Conservation (phyloP, 164 flowering plant species). For the Sextonia rubra region DNA sequence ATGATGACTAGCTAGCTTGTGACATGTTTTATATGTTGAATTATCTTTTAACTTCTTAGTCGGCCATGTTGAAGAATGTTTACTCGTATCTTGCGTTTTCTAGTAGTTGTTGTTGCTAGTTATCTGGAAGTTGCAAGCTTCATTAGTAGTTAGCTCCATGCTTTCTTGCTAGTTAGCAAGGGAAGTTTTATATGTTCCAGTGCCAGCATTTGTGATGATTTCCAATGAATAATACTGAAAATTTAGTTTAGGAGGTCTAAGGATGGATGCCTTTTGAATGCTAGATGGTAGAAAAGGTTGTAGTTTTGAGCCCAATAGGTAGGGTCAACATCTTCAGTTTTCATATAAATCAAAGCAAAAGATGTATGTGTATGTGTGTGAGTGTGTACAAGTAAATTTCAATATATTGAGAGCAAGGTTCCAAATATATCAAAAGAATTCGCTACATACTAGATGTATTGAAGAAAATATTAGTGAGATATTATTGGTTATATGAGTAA, state of each 20-base stretch:
- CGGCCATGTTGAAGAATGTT: too few species aligned
- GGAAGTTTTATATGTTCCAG: neutral
- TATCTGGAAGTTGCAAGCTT: neutral
- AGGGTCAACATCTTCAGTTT: neutral
- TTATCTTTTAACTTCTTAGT: too few species aligned
- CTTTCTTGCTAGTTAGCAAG: too few species aligned
- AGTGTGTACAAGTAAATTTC: neutral
- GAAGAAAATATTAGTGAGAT: neutral
- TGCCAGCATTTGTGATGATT: neutral
- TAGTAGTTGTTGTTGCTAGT: neutral
- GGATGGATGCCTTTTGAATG: too few species aligned
- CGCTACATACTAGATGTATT: neutral
- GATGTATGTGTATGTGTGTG: too few species aligned
- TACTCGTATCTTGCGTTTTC: too few species aligned
- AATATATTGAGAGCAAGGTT: neutral
- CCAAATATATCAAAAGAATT: neutral
- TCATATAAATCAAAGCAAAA: neutral
- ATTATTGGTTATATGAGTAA: neutral
- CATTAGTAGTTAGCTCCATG: neutral
- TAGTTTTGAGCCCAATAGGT: neutral
- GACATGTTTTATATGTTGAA: too few species aligned
- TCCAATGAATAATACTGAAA: too few species aligned
- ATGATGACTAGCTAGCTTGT: too few species aligned
- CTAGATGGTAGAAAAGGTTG: neutral
- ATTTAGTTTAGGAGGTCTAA: neutral